These are phyloP conservation scores for Piper longum DNA, from an alignment of 164 flowering plant species.

Conservation along the genomic window DNA sequence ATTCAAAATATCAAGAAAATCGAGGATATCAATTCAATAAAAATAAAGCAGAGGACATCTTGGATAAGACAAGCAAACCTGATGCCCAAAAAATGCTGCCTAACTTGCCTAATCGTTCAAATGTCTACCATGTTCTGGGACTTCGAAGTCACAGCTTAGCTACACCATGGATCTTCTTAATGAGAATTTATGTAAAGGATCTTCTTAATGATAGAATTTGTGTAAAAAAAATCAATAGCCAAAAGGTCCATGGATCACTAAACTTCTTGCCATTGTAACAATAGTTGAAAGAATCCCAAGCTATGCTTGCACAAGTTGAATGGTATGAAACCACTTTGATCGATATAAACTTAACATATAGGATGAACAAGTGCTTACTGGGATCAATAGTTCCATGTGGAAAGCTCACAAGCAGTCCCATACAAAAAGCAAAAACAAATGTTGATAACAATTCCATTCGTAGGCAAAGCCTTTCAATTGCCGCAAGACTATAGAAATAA, in stretches of 20 bases:
- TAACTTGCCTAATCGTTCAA: no score
- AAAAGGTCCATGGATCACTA: not conserved
- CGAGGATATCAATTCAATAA: no score
- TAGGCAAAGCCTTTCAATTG: constrained; percentile 97
- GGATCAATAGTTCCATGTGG: constrained; percentile 95
- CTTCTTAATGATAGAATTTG: not conserved
- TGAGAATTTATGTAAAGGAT: not conserved
- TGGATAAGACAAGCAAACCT: not conserved
- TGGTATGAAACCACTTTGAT: not conserved
- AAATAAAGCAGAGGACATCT: not conserved
- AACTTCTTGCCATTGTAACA: not conserved
- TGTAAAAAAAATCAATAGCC: not conserved
- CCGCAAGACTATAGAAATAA: constrained; percentile 88
- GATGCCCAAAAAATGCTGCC: not conserved
- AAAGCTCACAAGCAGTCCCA: constrained; percentile 87
- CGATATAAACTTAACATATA: not conserved
- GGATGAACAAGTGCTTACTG: constrained; percentile 36
- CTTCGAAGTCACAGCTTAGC: not conserved
- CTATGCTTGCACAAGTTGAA: not conserved
- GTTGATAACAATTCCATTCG: constrained; percentile 98
- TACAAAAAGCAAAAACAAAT: constrained; percentile 91
- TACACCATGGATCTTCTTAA: not conserved
- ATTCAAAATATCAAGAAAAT: not conserved
- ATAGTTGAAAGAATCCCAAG: not conserved
- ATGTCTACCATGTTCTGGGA: no score